These are phyloP conservation scores for Craspedostauros australis DNA, from an alignment of 108 stramenopile species.

Conservation along the genomic window DNA sequence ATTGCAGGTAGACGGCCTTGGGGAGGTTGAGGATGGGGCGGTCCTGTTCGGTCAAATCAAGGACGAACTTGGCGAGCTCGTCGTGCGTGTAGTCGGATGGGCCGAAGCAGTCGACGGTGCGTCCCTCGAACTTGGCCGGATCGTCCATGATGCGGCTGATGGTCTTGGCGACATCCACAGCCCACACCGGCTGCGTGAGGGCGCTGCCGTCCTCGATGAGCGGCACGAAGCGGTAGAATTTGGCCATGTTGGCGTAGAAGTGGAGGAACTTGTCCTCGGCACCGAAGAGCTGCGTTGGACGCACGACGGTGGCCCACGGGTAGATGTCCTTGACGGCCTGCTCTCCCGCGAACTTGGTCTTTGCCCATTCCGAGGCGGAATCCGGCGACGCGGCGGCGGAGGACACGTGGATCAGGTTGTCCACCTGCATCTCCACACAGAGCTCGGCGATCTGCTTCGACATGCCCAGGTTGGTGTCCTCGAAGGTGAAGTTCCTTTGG, in stretches of 20 bases:
- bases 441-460: slow-evolving; percentile 85
- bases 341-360: slow-evolving; percentile 91
- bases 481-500: slow-evolving; percentile 70
- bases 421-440: slow-evolving; percentile 87
- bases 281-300: slow-evolving; percentile 93
- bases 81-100: slow-evolving; percentile 87
- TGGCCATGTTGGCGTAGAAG: slow-evolving; percentile 73
- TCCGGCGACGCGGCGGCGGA: slow-evolving; percentile 69
- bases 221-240: slow-evolving; percentile 57
- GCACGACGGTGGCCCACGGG: slow-evolving; percentile 91
- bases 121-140: slow-evolving; percentile 76
- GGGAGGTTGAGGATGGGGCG: slow-evolving; percentile 58
- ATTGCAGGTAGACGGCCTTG: slow-evolving; percentile 25
- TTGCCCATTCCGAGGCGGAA: slow-evolving; percentile 79
- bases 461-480: slow-evolving; percentile 86
- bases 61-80: slow-evolving; percentile 88
- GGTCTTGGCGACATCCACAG: slow-evolving; percentile 87
- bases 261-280: slow-evolving; percentile 91
- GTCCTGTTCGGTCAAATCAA: slow-evolving; percentile 78
- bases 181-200: slow-evolving; percentile 92
- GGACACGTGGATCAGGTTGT: slow-evolving; percentile 89
- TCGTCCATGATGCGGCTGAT: slow-evolving; percentile 66
- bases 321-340: slow-evolving; percentile 79
- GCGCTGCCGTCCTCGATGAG: slow-evolving; percentile 81
- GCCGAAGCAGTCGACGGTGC: slow-evolving; percentile 89